These are phyloP conservation scores for Colletotrichum australisinense DNA, from an alignment of 2,329 filamentous ascomycete species.

Conservation along the genomic window DNA sequence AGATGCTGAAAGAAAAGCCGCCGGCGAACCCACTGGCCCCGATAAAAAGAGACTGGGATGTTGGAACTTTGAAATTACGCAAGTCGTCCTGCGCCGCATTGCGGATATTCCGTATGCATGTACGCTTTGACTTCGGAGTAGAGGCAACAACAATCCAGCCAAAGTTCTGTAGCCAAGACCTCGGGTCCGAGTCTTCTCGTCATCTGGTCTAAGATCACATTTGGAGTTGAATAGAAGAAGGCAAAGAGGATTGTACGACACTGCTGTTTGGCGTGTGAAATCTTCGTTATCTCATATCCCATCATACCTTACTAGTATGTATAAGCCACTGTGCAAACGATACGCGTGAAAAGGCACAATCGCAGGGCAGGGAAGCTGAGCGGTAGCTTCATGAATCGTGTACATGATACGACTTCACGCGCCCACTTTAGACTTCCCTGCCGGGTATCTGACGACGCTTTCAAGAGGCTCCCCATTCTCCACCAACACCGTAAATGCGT, in stretches of 20 bases:
- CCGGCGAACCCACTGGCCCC: background rate
- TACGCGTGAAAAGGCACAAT: slow-evolving; percentile 6
- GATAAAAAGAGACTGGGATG: background rate
- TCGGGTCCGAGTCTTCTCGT: background rate
- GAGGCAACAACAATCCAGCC: background rate
- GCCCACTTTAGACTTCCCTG: background rate
- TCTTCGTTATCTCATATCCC: slow-evolving; percentile 20
- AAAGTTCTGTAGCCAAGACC: background rate
- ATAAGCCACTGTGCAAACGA: background rate
- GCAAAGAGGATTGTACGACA: background rate
- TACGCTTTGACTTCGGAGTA: background rate
- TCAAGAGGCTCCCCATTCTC: background rate
- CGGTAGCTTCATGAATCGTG: background rate
- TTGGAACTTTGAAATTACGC: background rate
- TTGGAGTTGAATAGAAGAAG: background rate
- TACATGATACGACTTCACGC: background rate
- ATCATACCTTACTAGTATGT: background rate
- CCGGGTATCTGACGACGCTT: slow-evolving; percentile 25
- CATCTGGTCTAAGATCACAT: background rate
- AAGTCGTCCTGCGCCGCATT: background rate
- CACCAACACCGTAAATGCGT: slow-evolving; percentile 14
- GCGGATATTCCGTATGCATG: background rate
- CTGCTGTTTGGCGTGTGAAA: background rate
- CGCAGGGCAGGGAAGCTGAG: slow-evolving; percentile 1
- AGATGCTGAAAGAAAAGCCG: background rate